Evolutionary conservation across 306 rosid genomes (phyloP), one percentile per base, ranked within the genome.

Genomic region (Erythrophleum fordii): DNA sequence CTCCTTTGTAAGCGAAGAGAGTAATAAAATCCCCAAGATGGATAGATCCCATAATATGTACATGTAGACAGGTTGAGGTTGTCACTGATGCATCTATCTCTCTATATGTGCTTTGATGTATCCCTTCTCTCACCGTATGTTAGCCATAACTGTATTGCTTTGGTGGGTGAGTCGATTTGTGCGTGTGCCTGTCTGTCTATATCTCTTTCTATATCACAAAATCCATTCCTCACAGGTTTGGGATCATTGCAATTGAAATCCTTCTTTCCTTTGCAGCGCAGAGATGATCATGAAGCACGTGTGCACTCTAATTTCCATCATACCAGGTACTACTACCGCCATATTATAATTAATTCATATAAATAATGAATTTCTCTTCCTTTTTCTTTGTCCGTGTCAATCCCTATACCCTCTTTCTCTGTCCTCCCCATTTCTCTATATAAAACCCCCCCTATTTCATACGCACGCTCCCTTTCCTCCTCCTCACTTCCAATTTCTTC

Each of bases 221-320:
- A 64, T 44, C 68, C 52, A 34, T 69, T 66, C 37, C 78, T 71
- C 69, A 83, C 87, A 86, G 89, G 83, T 84, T 89, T 83, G 61
- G 42, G 62, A 85, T 88, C 86, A 77, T 84, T 82, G 77, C 80
- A 59, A 62, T 76, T 80, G 75, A 81, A 84, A 79, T 73, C 56
- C 80, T 81, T 39, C 72, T 80, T 82, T 86, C 81, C 66, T 73
- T 86, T 80, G 86, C 81, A 83, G 89, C 76, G 72, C 83, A 69
- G 86, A 72, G 85, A 81, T 71, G 88, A 88, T 83, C 84, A 89
- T 82, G 86, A 83, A 92, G 79, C 99, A 95, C 94, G 98, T 93
- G 99, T 83, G 81, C 78, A 75, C 88, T 86, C 90, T 55, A 90
- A 84, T 89, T 89, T 89, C 90, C 90, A 74, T 89, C 91, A 91